phyloP scores from a whole-genome alignment of 768 basidiomycete genomes.

The Leucocoprinus birnbaumii region DNA sequence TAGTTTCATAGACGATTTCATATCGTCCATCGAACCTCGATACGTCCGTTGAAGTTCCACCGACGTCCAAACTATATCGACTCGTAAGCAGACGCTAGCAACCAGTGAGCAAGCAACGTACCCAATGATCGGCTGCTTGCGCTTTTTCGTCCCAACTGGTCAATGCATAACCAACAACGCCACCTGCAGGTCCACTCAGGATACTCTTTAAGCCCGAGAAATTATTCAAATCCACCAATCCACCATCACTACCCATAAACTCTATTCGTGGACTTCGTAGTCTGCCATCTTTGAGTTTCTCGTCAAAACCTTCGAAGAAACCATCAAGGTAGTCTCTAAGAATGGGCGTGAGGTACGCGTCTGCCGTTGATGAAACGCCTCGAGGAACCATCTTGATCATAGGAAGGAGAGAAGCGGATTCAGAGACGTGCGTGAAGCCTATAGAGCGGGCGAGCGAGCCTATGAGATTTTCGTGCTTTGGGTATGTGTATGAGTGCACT shows the following conservation, averaged over 20 bases:
- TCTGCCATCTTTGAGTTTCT: conserved; percentile 58
- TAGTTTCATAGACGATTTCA: conserved; percentile 93
- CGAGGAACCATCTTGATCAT: conserved; percentile 97
- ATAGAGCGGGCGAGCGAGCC: conserved; percentile 71
- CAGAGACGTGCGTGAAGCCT: conserved; percentile 89
- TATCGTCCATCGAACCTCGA: conserved; percentile 90
- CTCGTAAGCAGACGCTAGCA: neutral
- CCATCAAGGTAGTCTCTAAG: conserved; percentile 82
- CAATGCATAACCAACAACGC: conserved; percentile 92
- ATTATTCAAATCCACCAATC: conserved; percentile 72
- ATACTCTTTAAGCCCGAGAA: conserved; percentile 95
- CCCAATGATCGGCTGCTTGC: conserved; percentile 82
- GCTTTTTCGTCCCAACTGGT: conserved; percentile 83
- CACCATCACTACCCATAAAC: conserved; percentile 96
- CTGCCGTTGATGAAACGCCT: conserved; percentile 88
- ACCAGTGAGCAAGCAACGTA: conserved; percentile 29
- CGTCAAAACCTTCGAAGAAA: conserved; percentile 88
- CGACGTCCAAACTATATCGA: conserved; percentile 72
- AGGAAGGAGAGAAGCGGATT: conserved; percentile 82
- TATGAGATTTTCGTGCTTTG: conserved; percentile 76
- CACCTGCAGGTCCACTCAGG: conserved; percentile 90
- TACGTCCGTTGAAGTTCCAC: conserved; percentile 94
- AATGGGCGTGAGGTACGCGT: conserved; percentile 94
- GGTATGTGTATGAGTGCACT: conserved; percentile 90
- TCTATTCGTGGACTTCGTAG: conserved; percentile 72